Conservation (phyloP, 2,329 filamentous ascomycete genomes). For the Aspergillus chevalieri region DNA sequence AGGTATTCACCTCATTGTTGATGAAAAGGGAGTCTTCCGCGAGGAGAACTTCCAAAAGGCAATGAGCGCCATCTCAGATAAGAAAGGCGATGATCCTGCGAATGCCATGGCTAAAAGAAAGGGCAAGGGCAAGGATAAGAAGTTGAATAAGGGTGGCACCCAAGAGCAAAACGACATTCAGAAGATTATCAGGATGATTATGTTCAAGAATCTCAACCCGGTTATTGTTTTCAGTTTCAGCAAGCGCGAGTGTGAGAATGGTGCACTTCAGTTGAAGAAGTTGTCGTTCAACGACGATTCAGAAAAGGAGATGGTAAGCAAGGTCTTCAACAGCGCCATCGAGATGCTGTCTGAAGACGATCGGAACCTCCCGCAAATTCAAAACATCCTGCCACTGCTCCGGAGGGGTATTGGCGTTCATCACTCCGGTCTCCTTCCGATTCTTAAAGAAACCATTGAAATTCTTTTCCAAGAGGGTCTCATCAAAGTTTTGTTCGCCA, state of each 20-base stretch:
- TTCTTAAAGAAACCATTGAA: slow-evolving; percentile 97
- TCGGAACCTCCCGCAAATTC: slow-evolving; percentile 79
- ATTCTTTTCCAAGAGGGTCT: slow-evolving; percentile 97
- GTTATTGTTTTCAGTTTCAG: slow-evolving; percentile 99
- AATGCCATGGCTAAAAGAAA: slow-evolving; percentile 74
- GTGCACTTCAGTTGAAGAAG: slow-evolving; percentile 78
- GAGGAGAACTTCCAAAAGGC: slow-evolving; percentile 97
- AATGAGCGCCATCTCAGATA: slow-evolving; percentile 83
- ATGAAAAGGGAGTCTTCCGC: slow-evolving; percentile 92
- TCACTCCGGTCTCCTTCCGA: slow-evolving; percentile 90
- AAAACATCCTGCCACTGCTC: slow-evolving; percentile 80
- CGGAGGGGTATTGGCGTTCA: slow-evolving; percentile 93
- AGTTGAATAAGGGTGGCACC: slow-evolving; percentile 75
- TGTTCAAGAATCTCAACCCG: slow-evolving; percentile 93
- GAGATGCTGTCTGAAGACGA: slow-evolving; percentile 90
- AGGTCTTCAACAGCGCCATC: slow-evolving; percentile 90
- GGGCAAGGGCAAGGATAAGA: slow-evolving; percentile 88
- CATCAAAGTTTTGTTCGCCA: slow-evolving; percentile 96
- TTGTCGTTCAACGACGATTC: slow-evolving; percentile 94
- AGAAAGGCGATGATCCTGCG: slow-evolving; percentile 74
- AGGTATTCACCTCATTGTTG: slow-evolving; percentile 88
- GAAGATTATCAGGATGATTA: slow-evolving; percentile 98
- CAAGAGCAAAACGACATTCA: slow-evolving; percentile 75
- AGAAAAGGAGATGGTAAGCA: slow-evolving; percentile 88
- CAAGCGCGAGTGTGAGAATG: slow-evolving; percentile 90